phyloP scores from a whole-genome alignment of 768 basidiomycete genomes.

The Dioszegia hungarica region DNA sequence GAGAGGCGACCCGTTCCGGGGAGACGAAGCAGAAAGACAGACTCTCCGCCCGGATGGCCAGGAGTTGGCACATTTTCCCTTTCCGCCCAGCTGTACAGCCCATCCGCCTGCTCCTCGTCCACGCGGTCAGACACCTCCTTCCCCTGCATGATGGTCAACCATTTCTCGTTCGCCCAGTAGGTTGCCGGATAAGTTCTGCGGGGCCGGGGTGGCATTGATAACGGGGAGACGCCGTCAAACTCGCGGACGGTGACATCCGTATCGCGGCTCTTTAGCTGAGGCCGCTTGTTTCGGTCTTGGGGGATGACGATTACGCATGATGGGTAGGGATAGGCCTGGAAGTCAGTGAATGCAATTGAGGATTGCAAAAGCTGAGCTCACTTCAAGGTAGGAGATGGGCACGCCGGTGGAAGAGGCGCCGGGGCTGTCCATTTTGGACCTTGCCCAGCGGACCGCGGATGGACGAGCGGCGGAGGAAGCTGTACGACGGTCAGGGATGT shows the following conservation, averaged over 20 bases:
- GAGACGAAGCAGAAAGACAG: conserved; percentile 19
- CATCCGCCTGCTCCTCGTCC: conserved; percentile 11
- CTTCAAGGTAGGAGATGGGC: conserved; percentile 36
- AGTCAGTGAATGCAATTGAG: neutral
- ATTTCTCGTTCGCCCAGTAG: conserved; percentile 36
- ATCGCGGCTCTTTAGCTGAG: conserved; percentile 25
- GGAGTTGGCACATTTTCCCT: conserved; percentile 6
- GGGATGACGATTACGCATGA: conserved; percentile 31
- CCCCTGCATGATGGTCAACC: conserved; percentile 30
- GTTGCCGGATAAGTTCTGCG: neutral
- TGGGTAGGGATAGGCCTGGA: conserved; percentile 37
- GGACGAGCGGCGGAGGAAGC: too few species aligned
- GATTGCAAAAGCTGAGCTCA: conserved; percentile 7
- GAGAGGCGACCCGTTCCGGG: conserved; percentile 4
- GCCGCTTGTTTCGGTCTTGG: conserved; percentile 9
- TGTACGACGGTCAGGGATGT: too few species aligned
- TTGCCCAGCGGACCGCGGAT: too few species aligned
- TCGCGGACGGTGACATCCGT: conserved; percentile 34
- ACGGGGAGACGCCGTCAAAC: conserved; percentile 28
- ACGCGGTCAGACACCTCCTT: conserved; percentile 24
- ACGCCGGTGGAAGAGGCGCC: conserved; percentile 19
- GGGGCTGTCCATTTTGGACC: neutral
- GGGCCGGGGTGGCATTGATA: conserved; percentile 10
- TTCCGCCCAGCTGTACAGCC: conserved; percentile 32
- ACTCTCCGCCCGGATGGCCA: neutral